Conservation (phyloP, 2,329 filamentous ascomycete species). For the Arachnomyces sp. region DNA sequence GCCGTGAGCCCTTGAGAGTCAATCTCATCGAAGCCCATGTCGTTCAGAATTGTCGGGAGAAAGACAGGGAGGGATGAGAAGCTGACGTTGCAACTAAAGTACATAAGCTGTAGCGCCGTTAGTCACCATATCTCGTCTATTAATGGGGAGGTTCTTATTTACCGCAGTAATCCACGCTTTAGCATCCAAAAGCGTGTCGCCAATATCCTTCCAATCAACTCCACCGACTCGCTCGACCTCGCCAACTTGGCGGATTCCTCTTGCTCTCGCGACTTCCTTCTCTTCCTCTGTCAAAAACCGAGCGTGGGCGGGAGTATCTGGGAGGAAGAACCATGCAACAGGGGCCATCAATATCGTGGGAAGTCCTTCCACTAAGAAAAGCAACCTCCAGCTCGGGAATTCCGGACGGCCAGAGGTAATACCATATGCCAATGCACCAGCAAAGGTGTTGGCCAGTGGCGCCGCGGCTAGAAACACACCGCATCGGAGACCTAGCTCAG, state of each 20-base stretch:
- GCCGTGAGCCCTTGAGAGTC: constrained; percentile 64
- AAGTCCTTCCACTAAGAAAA: constrained; percentile 59
- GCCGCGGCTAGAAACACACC: constrained; percentile 49
- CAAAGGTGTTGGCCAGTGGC: constrained; percentile 71
- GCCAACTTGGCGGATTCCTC: constrained; percentile 47
- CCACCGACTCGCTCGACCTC: constrained; percentile 32
- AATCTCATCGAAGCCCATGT: constrained; percentile 61
- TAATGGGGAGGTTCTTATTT: constrained; percentile 11
- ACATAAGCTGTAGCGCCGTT: constrained; percentile 37
- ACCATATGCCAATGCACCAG: constrained; percentile 57
- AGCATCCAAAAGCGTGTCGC: constrained; percentile 35
- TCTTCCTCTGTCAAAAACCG: constrained; percentile 51
- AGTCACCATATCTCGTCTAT: constrained; percentile 1
- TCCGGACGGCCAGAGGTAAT: constrained; percentile 51
- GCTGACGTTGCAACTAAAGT: constrained; percentile 55
- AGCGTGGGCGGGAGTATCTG: constrained; percentile 45
- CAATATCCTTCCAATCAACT: constrained; percentile 42
- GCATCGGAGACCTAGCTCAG: constrained; percentile 48
- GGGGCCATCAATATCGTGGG: constrained; percentile 50
- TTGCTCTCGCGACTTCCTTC: constrained; percentile 47
- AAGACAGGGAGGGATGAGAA: constrained; percentile 59
- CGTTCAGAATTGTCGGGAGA: constrained; percentile 52
- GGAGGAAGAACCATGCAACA: constrained; percentile 47
- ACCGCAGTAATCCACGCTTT: constrained; percentile 43
- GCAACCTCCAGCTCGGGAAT: constrained; percentile 56